These are phyloP conservation scores for Limnanthes douglasii DNA, from an alignment of 345 rosid species.

Conservation along the genomic window DNA sequence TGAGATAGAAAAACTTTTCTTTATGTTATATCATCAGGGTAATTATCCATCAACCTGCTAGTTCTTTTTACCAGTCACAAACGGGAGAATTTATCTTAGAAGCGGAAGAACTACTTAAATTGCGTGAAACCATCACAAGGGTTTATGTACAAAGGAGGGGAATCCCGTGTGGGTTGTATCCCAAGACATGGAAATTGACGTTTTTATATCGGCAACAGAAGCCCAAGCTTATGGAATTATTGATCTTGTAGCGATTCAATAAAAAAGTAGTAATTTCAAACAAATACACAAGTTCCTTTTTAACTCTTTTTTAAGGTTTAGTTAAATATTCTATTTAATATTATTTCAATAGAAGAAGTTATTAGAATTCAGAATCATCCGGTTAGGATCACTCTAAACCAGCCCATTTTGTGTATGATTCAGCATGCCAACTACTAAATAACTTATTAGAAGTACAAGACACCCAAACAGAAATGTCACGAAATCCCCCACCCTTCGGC, in stretches of 20 bases:
- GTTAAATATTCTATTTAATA: not conserved
- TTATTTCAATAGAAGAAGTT: not conserved
- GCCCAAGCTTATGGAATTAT: too few relatives aligned
- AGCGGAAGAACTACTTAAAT: too few relatives aligned
- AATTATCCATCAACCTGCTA: not conserved
- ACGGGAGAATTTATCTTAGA: too few relatives aligned
- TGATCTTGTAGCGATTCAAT: too few relatives aligned
- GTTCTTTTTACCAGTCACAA: not conserved
- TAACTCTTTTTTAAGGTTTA: not conserved
- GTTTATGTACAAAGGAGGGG: not conserved
- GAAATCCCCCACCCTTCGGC: conserved; percentile 4
- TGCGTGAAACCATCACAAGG: not conserved
- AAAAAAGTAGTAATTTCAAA: not conserved
- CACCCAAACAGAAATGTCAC: not conserved
- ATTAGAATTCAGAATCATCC: not conserved
- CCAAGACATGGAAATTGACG: not conserved
- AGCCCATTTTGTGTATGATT: not conserved
- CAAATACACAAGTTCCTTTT: not conserved
- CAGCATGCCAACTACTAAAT: not conserved
- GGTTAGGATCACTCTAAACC: not conserved
- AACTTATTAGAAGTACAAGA: too few relatives aligned
- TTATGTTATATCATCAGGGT: not conserved
- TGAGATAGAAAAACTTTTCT: not conserved
- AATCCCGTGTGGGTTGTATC: too few relatives aligned
- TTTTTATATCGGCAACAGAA: not conserved